A percentile compares a stretch with the other conserved stretches of the same genome.
Conservation (phyloP, 1,284 basidiomycete species). For the Microbotryomycetes sp. region DNA sequence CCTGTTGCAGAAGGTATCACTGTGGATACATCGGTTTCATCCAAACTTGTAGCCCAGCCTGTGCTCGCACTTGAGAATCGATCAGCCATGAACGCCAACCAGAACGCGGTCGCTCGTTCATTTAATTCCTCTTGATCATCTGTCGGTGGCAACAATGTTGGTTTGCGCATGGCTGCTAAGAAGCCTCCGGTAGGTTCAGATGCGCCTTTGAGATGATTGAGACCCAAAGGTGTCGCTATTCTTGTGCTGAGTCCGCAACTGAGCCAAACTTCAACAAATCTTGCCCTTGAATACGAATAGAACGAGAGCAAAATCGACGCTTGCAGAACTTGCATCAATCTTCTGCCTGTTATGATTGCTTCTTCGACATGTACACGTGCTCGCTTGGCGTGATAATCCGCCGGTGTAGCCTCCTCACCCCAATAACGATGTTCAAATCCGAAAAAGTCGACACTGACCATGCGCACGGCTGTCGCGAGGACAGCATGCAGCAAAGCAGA, state of each 20-base stretch:
- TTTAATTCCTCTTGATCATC: conserved; percentile 17
- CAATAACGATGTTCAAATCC: conserved; percentile 29
- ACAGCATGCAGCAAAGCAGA: conserved; percentile 74
- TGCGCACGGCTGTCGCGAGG: conserved; percentile 73
- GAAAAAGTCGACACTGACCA: conserved; percentile 56
- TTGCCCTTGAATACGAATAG: conserved; percentile 77
- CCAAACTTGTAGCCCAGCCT: conserved; percentile 31
- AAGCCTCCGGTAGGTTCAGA: not conserved
- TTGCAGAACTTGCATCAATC: conserved; percentile 71
- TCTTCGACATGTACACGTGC: conserved; percentile 59
- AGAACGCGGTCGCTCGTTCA: conserved; percentile 28
- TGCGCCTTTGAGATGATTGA: conserved; percentile 19
- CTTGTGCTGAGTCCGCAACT: conserved; percentile 76
- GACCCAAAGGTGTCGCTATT: conserved; percentile 67
- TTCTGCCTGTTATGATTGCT: conserved; percentile 70
- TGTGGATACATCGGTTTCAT: conserved; percentile 34
- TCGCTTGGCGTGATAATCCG: conserved; percentile 69
- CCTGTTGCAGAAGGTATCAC: conserved; percentile 17
- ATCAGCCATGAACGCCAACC: conserved; percentile 28
- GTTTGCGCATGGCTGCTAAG: conserved; percentile 6
- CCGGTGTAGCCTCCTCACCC: conserved; percentile 47
- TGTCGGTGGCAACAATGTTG: conserved; percentile 14
- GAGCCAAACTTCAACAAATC: conserved; percentile 81
- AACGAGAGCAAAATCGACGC: conserved; percentile 73
- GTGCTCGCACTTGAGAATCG: conserved; percentile 29